A percentile compares a stretch with the other conserved stretches of the same genome.
Evolutionary conservation across 192 early-diverging fungal genomes (phyloP).

Genomic region (Rhizophagus prolifer): DNA sequence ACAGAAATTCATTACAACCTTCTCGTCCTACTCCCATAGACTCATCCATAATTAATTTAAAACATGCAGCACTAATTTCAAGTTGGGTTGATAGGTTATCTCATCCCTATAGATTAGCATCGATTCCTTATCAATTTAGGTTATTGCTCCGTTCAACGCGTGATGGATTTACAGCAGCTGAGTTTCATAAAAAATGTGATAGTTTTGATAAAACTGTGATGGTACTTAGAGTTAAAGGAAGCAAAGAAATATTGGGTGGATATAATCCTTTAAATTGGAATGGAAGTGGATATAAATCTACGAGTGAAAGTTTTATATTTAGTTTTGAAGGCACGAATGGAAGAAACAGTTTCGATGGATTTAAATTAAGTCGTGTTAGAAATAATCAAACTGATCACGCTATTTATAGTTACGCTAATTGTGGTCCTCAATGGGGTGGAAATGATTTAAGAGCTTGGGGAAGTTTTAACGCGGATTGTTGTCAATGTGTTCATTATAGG

Average conservation of each 20-base stretch:
- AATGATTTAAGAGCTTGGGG: constrained; percentile 14
- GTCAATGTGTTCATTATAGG: constrained; percentile 1
- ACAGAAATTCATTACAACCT: constrained; percentile 1
- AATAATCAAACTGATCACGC: neutral
- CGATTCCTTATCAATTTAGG: constrained; percentile 16
- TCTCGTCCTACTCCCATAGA: neutral
- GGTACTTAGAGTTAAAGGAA: constrained; percentile 8
- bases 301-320: constrained; percentile 1
- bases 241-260: neutral
- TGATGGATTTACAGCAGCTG: constrained; percentile 1
- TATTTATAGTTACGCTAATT: constrained; percentile 10
- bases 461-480: constrained; percentile 19
- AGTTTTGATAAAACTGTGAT: neutral
- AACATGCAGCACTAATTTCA: constrained; percentile 10
- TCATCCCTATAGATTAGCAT: constrained; percentile 3
- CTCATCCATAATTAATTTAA: constrained; percentile 5
- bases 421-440: neutral
- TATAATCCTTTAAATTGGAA: constrained; percentile 21
- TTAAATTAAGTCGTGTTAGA: neutral
- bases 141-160: neutral
- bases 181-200: constrained; percentile 25
- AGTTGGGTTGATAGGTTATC: constrained; percentile 7
- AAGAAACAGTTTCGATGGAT: neutral
- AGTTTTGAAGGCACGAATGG: neutral
- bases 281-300: constrained; percentile 9